phyloP scores from a whole-genome alignment of 2,329 filamentous ascomycete species.

The Claviceps sp. region DNA sequence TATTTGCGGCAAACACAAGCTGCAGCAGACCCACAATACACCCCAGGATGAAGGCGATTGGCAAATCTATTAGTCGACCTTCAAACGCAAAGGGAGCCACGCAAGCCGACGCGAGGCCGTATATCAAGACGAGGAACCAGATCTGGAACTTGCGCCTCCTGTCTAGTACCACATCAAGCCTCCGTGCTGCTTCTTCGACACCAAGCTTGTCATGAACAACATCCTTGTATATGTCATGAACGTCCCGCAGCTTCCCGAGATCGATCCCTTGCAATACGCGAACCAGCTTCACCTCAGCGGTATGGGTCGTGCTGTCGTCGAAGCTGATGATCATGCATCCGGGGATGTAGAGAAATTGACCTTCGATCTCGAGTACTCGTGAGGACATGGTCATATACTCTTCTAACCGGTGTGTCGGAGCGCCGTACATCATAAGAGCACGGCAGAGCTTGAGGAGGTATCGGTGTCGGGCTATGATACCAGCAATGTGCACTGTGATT shows the following conservation, averaged over 20 bases:
- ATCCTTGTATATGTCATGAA: conserved; percentile 68
- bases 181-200: conserved; percentile 54
- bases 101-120: conserved; percentile 60
- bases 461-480: conserved; percentile 63
- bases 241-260: conserved; percentile 58
- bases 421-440: conserved; percentile 79
- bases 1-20: conserved; percentile 59
- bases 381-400: conserved; percentile 87
- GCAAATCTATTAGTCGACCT: conserved; percentile 64
- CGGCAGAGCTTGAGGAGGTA: conserved; percentile 78
- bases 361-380: conserved; percentile 76
- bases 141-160: conserved; percentile 32
- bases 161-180: conserved; percentile 42
- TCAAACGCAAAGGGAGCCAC: conserved; percentile 74
- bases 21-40: conserved; percentile 62
- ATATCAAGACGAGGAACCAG: conserved; percentile 50
- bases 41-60: conserved; percentile 63
- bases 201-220: conserved; percentile 67
- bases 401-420: conserved; percentile 81
- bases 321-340: conserved; percentile 94
- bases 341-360: conserved; percentile 80
- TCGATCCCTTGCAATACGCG: conserved; percentile 56
- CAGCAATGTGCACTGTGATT: conserved; percentile 47
- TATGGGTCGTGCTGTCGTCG: conserved; percentile 59
- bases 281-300: conserved; percentile 67